Conservation (phyloP, 1,284 basidiomycete genomes). For the Rhodofomes roseus region DNA sequence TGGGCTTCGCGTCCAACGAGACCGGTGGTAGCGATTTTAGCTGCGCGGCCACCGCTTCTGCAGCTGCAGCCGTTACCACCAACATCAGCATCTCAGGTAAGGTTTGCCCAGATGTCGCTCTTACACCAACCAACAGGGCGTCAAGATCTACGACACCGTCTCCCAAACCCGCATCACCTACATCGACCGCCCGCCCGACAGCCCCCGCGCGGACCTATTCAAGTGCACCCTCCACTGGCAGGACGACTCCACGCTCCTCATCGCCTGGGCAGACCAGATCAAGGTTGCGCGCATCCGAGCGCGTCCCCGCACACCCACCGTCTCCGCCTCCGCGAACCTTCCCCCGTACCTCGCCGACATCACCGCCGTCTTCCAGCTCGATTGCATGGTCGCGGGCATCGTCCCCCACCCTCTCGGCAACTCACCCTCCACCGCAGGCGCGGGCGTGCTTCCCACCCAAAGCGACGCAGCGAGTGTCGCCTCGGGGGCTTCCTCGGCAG, state of each 20-base stretch:
- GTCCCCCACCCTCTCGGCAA: constrained; percentile 60
- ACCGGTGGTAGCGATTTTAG: too few species aligned
- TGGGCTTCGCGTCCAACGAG: neutral
- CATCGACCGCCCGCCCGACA: constrained; percentile 79
- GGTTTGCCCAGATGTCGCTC: too few species aligned
- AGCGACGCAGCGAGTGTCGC: constrained; percentile 11
- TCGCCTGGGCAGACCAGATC: constrained; percentile 94
- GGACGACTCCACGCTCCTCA: constrained; percentile 85
- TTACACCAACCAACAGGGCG: constrained; percentile 52
- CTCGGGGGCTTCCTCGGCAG: constrained; percentile 1
- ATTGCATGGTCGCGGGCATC: constrained; percentile 94
- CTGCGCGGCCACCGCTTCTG: too few species aligned
- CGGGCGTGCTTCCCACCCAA: constrained; percentile 8
- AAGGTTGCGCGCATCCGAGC: constrained; percentile 84
- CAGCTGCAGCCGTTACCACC: too few species aligned
- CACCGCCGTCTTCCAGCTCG: constrained; percentile 88
- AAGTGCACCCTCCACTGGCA: constrained; percentile 92
- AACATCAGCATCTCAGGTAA: too few species aligned
- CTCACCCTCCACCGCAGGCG: constrained; percentile 9
- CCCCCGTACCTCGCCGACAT: constrained; percentile 78
- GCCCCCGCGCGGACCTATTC: constrained; percentile 90
- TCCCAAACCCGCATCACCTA: constrained; percentile 83
- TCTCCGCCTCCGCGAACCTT: constrained; percentile 38
- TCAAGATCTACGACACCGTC: constrained; percentile 88
- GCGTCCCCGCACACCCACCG: constrained; percentile 45